Conservation (phyloP, 768 basidiomycete species). For the Rhodosporidiobolus sp. region DNA sequence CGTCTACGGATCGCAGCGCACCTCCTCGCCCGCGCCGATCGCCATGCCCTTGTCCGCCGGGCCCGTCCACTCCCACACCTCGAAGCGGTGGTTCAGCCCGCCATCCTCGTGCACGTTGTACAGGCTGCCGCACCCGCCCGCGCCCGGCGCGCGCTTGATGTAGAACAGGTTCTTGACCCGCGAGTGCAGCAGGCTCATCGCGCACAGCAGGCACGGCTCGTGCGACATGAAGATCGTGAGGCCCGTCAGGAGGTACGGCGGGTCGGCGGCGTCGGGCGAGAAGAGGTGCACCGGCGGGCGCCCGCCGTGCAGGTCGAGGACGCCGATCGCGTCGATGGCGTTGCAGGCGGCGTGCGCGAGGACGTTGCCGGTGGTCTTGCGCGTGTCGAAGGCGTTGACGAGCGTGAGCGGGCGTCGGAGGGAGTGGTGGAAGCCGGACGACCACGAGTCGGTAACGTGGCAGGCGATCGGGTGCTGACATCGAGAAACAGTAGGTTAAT, state of each 20-base stretch:
- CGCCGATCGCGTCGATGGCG: conserved; percentile 53
- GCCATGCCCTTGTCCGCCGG: conserved; percentile 3
- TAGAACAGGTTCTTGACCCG: conserved; percentile 77
- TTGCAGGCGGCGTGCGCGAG: conserved; percentile 82
- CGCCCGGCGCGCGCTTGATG: conserved; percentile 66
- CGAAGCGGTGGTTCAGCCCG: conserved; percentile 85
- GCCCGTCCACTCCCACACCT: conserved; percentile 62
- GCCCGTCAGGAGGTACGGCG: conserved; percentile 83
- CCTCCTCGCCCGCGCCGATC: not conserved
- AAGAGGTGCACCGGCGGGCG: conserved; percentile 19
- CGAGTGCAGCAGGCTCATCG: conserved; percentile 92
- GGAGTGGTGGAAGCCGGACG: conserved; percentile 24
- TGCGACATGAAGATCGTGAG: conserved; percentile 83
- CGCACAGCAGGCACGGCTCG: conserved; percentile 97
- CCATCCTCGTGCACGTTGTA: conserved; percentile 73
- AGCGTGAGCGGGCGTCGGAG: conserved; percentile 53
- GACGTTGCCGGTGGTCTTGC: conserved; percentile 66
- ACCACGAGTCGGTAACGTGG: conserved; percentile 34
- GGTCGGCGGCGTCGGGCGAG: conserved; percentile 17
- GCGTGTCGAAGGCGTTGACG: conserved; percentile 64
- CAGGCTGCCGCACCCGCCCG: conserved; percentile 77
- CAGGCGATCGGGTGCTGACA: conserved; percentile 38
- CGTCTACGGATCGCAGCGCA: conserved; percentile 8
- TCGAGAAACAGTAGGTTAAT: not conserved
- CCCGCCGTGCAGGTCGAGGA: conserved; percentile 30